Evolutionary conservation across 1,284 basidiomycete genomes (phyloP).

Genomic region (Cryptococcus sp.): DNA sequence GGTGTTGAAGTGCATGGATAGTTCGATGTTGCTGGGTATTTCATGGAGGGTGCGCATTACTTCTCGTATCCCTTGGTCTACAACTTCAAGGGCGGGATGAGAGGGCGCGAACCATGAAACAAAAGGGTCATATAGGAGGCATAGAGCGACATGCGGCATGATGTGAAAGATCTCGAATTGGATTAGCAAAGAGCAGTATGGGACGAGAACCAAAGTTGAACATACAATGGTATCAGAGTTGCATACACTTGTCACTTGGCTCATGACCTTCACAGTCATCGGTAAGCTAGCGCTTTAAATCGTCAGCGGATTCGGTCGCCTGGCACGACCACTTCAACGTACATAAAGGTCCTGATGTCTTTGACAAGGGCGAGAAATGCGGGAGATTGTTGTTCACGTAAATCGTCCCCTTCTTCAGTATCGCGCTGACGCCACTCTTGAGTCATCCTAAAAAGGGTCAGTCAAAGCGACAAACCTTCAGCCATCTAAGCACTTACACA

Average conservation of each 20-base stretch:
- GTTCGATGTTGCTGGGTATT: slow-evolving; percentile 38
- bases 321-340: neutral
- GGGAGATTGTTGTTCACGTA: slow-evolving; percentile 15
- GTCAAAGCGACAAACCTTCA: neutral
- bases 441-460: slow-evolving; percentile 18
- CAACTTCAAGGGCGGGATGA: slow-evolving; percentile 9
- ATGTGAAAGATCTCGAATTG: slow-evolving; percentile 25
- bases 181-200: neutral
- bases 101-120: slow-evolving; percentile 16
- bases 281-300: slow-evolving; percentile 29
- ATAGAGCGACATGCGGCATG: slow-evolving; percentile 30
- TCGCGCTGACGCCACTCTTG: slow-evolving; percentile 36
- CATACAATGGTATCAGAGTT: slow-evolving; percentile 15
- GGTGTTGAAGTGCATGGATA: slow-evolving; percentile 29
- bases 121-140: slow-evolving; percentile 36
- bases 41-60: slow-evolving; percentile 32
- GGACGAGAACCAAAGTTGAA: slow-evolving; percentile 22
- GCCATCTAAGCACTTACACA: neutral
- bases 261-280: slow-evolving; percentile 10
- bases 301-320: slow-evolving; percentile 19
- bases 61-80: slow-evolving; percentile 29
- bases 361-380: slow-evolving; percentile 19
- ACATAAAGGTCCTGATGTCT: slow-evolving; percentile 36
- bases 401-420: slow-evolving; percentile 22
- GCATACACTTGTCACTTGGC: neutral